Conservation (phyloP, 352 stramenopile genomes). For the Peronospora belbahrii region DNA sequence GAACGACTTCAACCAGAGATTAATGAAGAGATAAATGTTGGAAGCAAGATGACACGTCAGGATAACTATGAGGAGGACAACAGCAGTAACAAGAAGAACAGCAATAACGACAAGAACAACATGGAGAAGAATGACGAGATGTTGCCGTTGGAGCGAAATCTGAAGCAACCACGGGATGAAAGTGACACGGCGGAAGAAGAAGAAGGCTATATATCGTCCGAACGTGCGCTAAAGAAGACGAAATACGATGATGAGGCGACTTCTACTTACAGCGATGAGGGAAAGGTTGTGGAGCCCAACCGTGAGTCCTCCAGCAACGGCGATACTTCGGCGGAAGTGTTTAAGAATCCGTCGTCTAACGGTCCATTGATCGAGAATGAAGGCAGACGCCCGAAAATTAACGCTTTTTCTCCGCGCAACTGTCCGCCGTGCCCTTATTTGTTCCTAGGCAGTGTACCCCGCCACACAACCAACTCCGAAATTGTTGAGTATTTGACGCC, state of each 20-base stretch:
- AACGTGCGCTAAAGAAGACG: slow-evolving; percentile 27
- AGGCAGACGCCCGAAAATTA: slow-evolving; percentile 17
- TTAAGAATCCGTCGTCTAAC: slow-evolving; percentile 14
- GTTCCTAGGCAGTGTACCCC: slow-evolving; percentile 61
- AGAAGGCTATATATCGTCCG: not conserved
- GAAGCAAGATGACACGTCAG: too few relatives aligned
- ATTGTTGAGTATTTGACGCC: slow-evolving; percentile 45
- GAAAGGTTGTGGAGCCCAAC: slow-evolving; percentile 21
- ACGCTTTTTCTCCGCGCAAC: slow-evolving; percentile 17
- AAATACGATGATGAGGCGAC: slow-evolving; percentile 15
- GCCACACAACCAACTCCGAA: slow-evolving; percentile 28
- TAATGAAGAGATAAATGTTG: too few relatives aligned
- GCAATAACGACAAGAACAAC: not conserved
- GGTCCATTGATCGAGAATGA: slow-evolving; percentile 18
- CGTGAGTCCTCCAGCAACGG: slow-evolving; percentile 15
- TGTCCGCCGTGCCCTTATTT: slow-evolving; percentile 65
- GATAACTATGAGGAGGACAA: too few relatives aligned
- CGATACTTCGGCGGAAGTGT: not conserved
- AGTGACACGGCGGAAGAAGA: slow-evolving; percentile 1
- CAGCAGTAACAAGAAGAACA: not conserved
- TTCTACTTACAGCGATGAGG: slow-evolving; percentile 8
- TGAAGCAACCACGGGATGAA: slow-evolving; percentile 24
- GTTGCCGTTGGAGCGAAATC: slow-evolving; percentile 12
- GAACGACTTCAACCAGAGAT: slow-evolving; percentile 20
- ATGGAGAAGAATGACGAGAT: slow-evolving; percentile 1